Percentiles rank a stretch among this genome's conserved stretches.
phyloP scores from a whole-genome alignment of 768 basidiomycete species.

The Podaxis mareebaensis region DNA sequence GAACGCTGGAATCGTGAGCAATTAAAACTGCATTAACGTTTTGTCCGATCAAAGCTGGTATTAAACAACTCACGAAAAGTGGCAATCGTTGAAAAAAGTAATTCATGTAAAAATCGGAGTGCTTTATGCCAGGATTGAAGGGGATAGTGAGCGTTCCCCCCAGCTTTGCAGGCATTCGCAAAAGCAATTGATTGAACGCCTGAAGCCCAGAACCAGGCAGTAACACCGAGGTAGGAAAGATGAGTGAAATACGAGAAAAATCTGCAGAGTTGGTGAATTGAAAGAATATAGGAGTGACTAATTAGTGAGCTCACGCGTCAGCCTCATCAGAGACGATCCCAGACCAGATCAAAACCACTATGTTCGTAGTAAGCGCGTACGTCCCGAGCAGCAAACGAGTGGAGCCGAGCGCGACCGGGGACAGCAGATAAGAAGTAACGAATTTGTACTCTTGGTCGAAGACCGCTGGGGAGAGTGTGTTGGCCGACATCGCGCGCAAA shows the following conservation, averaged over 20 bases:
- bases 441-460: conserved; percentile 17
- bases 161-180: background rate
- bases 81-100: conserved; percentile 18
- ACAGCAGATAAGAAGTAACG: conserved; percentile 19
- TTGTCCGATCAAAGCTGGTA: background rate
- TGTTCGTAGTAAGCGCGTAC: conserved; percentile 11
- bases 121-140: conserved; percentile 19
- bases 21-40: background rate
- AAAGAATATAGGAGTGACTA: too few relatives aligned
- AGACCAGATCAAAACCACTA: conserved; percentile 11
- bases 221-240: conserved; percentile 16
- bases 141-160: conserved; percentile 10
- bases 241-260: conserved; percentile 21
- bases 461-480: background rate
- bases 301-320: conserved; percentile 8
- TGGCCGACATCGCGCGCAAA: conserved; percentile 31
- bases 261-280: background rate
- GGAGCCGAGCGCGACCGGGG: conserved; percentile 10
- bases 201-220: conserved; percentile 20
- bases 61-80: conserved; percentile 19
- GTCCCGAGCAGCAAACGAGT: conserved; percentile 13
- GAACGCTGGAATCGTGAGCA: conserved; percentile 6
- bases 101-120: conserved; percentile 18
- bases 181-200: conserved; percentile 16
- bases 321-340: background rate